phyloP scores from a whole-genome alignment of 495 filamentous ascomycete species.

The Evernia prunastri region DNA sequence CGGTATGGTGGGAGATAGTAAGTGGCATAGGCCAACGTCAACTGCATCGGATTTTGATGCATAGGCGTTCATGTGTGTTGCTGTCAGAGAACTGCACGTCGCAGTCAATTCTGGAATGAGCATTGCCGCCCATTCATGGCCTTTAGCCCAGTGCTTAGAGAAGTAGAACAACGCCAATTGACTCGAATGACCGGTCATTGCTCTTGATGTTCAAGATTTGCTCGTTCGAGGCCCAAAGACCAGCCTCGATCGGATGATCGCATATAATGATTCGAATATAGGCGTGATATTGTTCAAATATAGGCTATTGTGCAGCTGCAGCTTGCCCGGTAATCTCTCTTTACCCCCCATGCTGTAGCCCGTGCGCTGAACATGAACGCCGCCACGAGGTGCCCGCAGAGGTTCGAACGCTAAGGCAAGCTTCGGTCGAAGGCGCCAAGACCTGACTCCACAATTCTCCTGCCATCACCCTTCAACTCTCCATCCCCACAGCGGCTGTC shows the following conservation, averaged over 20 bases:
- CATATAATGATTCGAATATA: neutral
- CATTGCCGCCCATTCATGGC: neutral
- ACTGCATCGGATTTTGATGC: neutral
- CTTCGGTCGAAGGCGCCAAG: constrained; percentile 1
- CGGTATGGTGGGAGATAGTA: neutral
- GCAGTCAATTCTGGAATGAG: neutral
- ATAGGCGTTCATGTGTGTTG: neutral
- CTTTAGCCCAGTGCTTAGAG: neutral
- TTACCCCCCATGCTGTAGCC: neutral
- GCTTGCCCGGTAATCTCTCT: neutral
- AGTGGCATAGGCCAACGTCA: neutral
- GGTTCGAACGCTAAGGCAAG: neutral
- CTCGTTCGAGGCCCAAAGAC: neutral
- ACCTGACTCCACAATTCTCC: constrained; percentile 5
- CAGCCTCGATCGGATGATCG: constrained; percentile 4
- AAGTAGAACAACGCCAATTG: neutral
- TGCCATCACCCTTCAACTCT: neutral
- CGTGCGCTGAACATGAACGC: constrained; percentile 8
- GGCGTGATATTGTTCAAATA: neutral
- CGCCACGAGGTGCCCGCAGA: constrained; percentile 9
- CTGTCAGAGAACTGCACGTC: neutral
- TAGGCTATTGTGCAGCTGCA: constrained; percentile 6
- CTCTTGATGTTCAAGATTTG: neutral
- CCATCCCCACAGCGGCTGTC: neutral
- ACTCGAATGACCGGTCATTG: neutral